These are phyloP conservation scores for Protomyces lactucae-debilis DNA, from an alignment of 1,139 yeast genomes.

Conservation along the genomic window DNA sequence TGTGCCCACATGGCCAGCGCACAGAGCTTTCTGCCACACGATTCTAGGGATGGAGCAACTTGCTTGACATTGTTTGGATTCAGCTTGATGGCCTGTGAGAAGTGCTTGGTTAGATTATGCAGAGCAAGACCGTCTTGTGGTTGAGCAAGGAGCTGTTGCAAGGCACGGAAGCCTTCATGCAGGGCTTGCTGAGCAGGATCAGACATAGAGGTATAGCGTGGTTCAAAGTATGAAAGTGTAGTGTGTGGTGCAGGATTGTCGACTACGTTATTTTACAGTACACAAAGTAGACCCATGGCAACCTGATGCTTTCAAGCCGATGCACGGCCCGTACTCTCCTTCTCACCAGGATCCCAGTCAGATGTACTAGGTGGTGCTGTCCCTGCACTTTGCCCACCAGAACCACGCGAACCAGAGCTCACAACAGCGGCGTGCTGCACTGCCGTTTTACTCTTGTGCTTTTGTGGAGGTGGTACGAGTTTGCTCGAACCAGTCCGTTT, in stretches of 20 bases:
- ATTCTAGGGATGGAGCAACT: conserved; percentile 8
- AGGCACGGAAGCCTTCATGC: conserved; percentile 15
- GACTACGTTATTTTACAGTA: background rate
- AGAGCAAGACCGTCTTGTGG: conserved; percentile 23
- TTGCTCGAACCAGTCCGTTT: background rate
- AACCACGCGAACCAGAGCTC: background rate
- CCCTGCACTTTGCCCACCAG: background rate
- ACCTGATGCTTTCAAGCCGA: background rate
- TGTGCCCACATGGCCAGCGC: conserved; percentile 24
- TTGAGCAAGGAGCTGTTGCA: conserved; percentile 15
- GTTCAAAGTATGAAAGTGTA: background rate
- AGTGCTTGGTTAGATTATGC: conserved; percentile 12
- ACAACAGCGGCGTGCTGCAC: background rate
- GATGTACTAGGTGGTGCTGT: background rate
- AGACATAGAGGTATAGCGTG: background rate
- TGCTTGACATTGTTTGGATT: background rate
- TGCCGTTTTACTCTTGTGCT: background rate
- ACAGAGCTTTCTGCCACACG: conserved; percentile 12
- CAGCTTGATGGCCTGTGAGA: conserved; percentile 4
- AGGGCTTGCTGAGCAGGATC: background rate
- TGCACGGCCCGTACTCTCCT: background rate
- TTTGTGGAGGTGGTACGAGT: background rate
- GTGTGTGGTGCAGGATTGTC: background rate
- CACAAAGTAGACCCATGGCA: background rate
- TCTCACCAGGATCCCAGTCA: background rate